Percentiles rank a stretch among this genome's conserved stretches.
Conservation (phyloP, 2,329 filamentous ascomycete species). For the Bipolaris gigantea region DNA sequence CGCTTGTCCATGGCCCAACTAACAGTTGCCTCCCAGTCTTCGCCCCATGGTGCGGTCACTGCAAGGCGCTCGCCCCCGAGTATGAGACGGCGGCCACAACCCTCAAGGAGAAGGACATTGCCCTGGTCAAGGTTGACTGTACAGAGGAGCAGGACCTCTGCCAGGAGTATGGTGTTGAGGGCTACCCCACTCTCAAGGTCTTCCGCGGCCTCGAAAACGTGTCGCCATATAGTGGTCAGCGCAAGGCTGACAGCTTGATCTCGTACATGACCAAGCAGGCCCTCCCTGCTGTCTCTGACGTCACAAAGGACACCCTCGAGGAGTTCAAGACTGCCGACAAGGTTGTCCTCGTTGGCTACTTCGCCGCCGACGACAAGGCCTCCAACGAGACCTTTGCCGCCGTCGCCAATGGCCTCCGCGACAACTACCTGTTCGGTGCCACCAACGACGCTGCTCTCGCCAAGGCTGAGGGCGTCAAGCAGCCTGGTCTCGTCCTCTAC, state of each 20-base stretch:
- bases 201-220: constrained; percentile 88
- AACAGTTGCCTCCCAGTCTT: constrained; percentile 65
- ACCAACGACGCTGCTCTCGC: constrained; percentile 81
- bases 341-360: constrained; percentile 89
- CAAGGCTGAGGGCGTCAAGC: constrained; percentile 85
- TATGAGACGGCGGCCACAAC: constrained; percentile 84
- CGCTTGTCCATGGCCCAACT: constrained; percentile 32
- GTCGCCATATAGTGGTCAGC: constrained; percentile 81
- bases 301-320: constrained; percentile 80
- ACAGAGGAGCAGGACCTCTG: constrained; percentile 93
- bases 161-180: constrained; percentile 86
- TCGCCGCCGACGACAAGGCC: constrained; percentile 76
- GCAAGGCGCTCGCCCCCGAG: constrained; percentile 94
- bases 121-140: constrained; percentile 87
- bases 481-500: constrained; percentile 89
- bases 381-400: constrained; percentile 84
- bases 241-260: constrained; percentile 77
- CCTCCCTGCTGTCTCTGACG: constrained; percentile 82
- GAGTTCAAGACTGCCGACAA: constrained; percentile 99
- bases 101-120: constrained; percentile 86
- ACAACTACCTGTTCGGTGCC: constrained; percentile 90
- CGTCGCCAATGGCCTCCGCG: constrained; percentile 74
- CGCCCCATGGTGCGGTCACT: constrained; percentile 96
- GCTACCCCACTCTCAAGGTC: constrained; percentile 98
- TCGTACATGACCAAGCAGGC: constrained; percentile 99